Evolutionary conservation across 345 rosid species (phyloP), one percentile per base, ranked within the genome.

Genomic region (Murraya koenigii): DNA sequence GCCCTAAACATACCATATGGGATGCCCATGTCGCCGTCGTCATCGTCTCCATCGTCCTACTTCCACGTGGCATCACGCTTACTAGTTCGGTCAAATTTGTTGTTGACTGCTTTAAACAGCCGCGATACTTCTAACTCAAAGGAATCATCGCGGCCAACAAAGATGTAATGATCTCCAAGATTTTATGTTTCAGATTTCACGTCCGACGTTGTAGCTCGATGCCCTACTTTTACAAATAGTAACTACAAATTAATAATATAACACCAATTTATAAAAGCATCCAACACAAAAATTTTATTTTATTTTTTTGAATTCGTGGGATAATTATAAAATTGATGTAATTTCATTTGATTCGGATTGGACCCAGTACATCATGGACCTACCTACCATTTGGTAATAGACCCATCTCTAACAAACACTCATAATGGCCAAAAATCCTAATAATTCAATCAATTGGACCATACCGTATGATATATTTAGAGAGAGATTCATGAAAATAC

Each of bases 1-100:
- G 82, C 79, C n/a, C 20, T 36, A 66, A 66, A 39, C 80, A 75
- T 15, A 41, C 66, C 85, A 79, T 71, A 70, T 82, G 79, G 64
- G 39, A 47, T 78, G 59, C 41, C 80, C 79, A 69, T 35, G 70
- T 78, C 74, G 74, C 78, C 74, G 0, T 52, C 56, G 75, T 62
- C 81, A 47, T 4, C 76, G 32, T 20, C 17, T 7, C 56, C 63
- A 4, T 62, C 36, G 54, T 69, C 72, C 35, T 69, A 22, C 63
- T 7, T 56, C 78, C 77, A 71, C 75, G 69, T 70, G 79, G 68
- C 80, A 25, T 60, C 52, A 61, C 19, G 9, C 65, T 9, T 10
- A 22, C 20, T 63, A 15, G 38, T 70, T 61, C 32, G 8, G 63
- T 44, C 69, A 63, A 47, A 68, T 5, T 15, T 23, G 23, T 15